phyloP scores from a whole-genome alignment of 805 yeast species.

The Nakazawaea laoshanensis region DNA sequence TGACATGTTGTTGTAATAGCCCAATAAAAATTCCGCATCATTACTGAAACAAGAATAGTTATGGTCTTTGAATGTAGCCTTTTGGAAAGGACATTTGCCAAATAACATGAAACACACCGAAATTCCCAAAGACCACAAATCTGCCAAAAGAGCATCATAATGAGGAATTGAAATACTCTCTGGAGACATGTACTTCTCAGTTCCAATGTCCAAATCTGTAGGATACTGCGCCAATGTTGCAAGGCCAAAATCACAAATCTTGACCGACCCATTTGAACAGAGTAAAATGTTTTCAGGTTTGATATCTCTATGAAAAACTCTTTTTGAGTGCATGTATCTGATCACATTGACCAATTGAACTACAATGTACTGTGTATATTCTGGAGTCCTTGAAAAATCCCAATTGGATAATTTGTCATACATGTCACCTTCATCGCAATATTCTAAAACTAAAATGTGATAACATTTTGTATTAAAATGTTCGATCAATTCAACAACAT shows the following conservation, averaged over 20 bases:
- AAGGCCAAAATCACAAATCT: constrained; percentile 71
- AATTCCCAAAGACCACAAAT: constrained; percentile 47
- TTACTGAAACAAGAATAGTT: constrained; percentile 35
- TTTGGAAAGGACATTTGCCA: constrained; percentile 45
- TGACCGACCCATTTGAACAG: constrained; percentile 44
- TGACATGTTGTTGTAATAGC: constrained; percentile 38
- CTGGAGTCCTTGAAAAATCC: not conserved
- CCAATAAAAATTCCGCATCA: constrained; percentile 33
- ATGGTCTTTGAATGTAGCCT: constrained; percentile 24
- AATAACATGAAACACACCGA: constrained; percentile 40
- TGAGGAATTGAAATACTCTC: constrained; percentile 23
- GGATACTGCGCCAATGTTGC: constrained; percentile 30
- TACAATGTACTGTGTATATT: constrained; percentile 20
- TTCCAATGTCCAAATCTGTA: constrained; percentile 36
- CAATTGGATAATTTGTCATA: constrained; percentile 53
- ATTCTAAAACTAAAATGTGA: constrained; percentile 55
- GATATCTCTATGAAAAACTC: constrained; percentile 62
- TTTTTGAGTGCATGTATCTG: constrained; percentile 43
- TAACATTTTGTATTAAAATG: constrained; percentile 44
- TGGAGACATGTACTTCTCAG: constrained; percentile 56
- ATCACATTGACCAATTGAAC: constrained; percentile 46
- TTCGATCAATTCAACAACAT: constrained; percentile 52
- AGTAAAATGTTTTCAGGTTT: constrained; percentile 67
- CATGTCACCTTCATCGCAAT: constrained; percentile 58
- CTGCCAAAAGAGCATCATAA: constrained; percentile 39